Conservation (phyloP, 441 rosid species). For the Eutrema salsugineum region DNA sequence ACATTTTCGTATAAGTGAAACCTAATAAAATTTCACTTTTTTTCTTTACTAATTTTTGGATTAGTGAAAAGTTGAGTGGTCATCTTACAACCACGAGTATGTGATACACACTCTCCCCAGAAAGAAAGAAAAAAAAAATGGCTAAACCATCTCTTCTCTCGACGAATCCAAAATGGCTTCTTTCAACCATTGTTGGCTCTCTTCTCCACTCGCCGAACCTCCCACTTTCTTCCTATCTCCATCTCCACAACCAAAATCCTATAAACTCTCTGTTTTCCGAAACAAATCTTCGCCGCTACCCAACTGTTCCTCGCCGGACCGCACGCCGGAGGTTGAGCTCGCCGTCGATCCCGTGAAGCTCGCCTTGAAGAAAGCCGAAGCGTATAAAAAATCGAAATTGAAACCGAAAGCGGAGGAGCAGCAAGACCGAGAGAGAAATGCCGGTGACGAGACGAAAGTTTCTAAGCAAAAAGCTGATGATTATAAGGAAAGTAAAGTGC, state of each 20-base stretch:
- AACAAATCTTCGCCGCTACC: conserved; percentile 25
- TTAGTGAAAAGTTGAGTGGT: conserved; percentile 4
- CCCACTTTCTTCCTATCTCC: conserved; percentile 32
- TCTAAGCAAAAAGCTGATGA: conserved; percentile 44
- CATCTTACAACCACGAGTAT: conserved; percentile 10
- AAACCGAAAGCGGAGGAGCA: not conserved
- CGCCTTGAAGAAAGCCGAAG: conserved; percentile 62
- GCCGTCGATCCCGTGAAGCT: conserved; percentile 58
- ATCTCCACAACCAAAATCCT: conserved; percentile 32
- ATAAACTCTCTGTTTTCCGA: conserved; percentile 38
- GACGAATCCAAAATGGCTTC: conserved; percentile 47
- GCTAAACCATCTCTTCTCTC: conserved; percentile 16
- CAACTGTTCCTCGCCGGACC: conserved; percentile 36
- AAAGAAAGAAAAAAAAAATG: not conserved
- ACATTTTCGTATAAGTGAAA: too few species aligned
- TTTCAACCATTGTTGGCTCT: conserved; percentile 41
- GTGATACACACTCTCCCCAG: not conserved
- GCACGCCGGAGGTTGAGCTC: conserved; percentile 27
- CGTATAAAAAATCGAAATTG: conserved; percentile 40
- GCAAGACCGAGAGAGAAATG: not conserved
- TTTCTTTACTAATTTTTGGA: too few species aligned
- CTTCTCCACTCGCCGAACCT: conserved; percentile 38
- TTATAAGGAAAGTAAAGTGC: conserved; percentile 36
- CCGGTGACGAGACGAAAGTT: conserved; percentile 29
- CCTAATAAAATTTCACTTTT: too few species aligned